phyloP scores from a whole-genome alignment of 2,329 filamentous ascomycete species.

The Pyrenochaeta sp. region DNA sequence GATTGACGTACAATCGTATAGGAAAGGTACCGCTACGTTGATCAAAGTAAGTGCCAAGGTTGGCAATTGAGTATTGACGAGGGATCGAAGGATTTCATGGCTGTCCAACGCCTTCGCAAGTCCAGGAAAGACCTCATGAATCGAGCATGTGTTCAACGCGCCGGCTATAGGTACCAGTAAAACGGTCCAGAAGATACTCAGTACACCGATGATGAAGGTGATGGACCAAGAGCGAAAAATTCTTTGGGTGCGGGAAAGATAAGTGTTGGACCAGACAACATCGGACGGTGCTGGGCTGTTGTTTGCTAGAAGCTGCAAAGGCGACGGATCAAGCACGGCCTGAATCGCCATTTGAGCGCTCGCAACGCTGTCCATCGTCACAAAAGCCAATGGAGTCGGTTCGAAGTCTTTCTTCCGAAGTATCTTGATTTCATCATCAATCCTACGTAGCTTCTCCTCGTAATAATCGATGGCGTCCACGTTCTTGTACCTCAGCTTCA shows the following conservation, averaged over 20 bases:
- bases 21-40: constrained; percentile 87
- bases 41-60: constrained; percentile 86
- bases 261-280: constrained; percentile 95
- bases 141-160: constrained; percentile 81
- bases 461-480: constrained; percentile 96
- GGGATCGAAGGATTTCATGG: constrained; percentile 74
- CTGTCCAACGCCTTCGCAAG: constrained; percentile 72
- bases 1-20: constrained; percentile 78
- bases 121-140: constrained; percentile 74
- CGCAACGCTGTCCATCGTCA: constrained; percentile 96
- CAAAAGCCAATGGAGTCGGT: constrained; percentile 86
- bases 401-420: constrained; percentile 79
- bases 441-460: constrained; percentile 79
- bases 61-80: constrained; percentile 88
- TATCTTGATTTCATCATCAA: constrained; percentile 77
- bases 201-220: constrained; percentile 79
- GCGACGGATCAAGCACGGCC: constrained; percentile 88
- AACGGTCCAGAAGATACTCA: constrained; percentile 89
- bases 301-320: constrained; percentile 84
- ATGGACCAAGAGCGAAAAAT: constrained; percentile 84
- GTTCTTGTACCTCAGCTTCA: constrained; percentile 74
- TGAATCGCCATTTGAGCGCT: constrained; percentile 95
- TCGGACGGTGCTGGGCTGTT: constrained; percentile 88
- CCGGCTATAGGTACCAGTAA: constrained; percentile 82
- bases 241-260: constrained; percentile 76